phyloP scores from a whole-genome alignment of 441 rosid species.

The Eruca vesicaria region DNA sequence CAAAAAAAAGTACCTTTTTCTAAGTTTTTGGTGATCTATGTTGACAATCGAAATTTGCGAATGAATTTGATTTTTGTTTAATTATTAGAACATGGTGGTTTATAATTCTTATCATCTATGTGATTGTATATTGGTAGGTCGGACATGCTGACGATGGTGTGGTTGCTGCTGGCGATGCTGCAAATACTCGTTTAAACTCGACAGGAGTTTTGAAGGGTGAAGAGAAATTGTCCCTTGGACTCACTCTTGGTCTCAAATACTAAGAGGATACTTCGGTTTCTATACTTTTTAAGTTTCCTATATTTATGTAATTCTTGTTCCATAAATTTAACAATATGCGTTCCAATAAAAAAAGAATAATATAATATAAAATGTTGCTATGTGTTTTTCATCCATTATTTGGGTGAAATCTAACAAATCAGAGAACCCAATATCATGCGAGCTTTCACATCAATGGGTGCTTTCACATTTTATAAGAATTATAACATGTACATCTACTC shows the following conservation, averaged over 20 bases:
- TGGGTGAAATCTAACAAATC: not conserved
- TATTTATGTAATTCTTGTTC: slow-evolving; percentile 11
- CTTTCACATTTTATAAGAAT: not conserved
- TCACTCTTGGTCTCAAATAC: slow-evolving; percentile 43
- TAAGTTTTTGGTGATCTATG: too few relatives aligned
- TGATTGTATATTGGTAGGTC: not conserved
- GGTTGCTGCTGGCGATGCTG: not conserved
- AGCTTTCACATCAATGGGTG: not conserved
- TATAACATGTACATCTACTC: too few relatives aligned
- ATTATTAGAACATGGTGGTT: not conserved
- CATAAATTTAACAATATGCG: not conserved
- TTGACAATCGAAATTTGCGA: not conserved
- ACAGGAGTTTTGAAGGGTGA: slow-evolving; percentile 21
- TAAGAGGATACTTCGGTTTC: slow-evolving; percentile 13
- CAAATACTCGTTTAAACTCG: not conserved
- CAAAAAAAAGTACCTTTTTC: not conserved
- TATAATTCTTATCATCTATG: not conserved
- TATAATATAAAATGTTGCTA: not conserved
- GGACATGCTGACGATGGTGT: not conserved
- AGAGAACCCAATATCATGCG: not conserved
- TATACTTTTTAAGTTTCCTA: not conserved
- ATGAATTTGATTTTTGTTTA: not conserved
- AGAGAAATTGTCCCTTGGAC: slow-evolving; percentile 55
- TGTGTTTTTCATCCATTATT: not conserved
- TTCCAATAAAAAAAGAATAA: not conserved